A percentile compares a stretch with the other conserved stretches of the same genome.
These are phyloP conservation scores for Borovskyia barvae DNA, from an alignment of 208 protist genomes.

Conservation along the genomic window DNA sequence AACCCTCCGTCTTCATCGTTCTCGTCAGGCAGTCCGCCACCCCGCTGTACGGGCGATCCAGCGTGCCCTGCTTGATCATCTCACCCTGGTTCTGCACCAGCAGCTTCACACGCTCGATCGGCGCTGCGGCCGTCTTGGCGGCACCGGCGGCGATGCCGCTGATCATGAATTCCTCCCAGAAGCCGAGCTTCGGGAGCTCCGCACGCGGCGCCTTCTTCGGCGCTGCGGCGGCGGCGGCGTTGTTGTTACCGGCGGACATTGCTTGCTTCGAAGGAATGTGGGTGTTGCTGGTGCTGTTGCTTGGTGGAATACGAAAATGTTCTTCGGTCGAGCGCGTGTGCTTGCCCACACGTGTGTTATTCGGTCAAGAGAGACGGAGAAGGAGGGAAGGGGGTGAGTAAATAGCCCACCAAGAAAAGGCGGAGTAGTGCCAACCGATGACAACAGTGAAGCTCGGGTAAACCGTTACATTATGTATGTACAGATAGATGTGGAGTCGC, in stretches of 20 bases:
- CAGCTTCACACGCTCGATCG: constrained; percentile 96
- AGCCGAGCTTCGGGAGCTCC: constrained; percentile 48
- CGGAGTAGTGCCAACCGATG: no score
- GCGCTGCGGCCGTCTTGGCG: constrained; percentile 93
- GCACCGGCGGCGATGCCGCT: constrained; percentile 75
- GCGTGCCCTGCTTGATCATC: constrained; percentile 75
- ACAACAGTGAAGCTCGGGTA: no score
- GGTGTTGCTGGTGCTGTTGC: no score
- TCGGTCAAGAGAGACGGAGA: no score
- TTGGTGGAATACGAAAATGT: no score
- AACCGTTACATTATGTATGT: no score
- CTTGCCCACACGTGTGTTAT: no score
- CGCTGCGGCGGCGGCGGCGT: constrained; percentile 11
- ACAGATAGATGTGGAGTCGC: no score
- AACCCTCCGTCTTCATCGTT: constrained; percentile 92
- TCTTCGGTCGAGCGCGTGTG: no score
- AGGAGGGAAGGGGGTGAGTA: no score
- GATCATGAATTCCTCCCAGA: constrained; percentile 83
- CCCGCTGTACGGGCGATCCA: constrained; percentile 91
- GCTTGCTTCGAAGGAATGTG: no score
- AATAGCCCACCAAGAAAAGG: no score
- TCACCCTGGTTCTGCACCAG: constrained; percentile 93
- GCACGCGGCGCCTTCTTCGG: constrained; percentile 26
- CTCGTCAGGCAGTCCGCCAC: constrained; percentile 94
- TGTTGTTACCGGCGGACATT: constrained; percentile 27